A percentile compares a stretch with the other conserved stretches of the same genome.
These are phyloP conservation scores for Cephaloascus fragrans DNA, from an alignment of 805 yeast species.

Conservation along the genomic window DNA sequence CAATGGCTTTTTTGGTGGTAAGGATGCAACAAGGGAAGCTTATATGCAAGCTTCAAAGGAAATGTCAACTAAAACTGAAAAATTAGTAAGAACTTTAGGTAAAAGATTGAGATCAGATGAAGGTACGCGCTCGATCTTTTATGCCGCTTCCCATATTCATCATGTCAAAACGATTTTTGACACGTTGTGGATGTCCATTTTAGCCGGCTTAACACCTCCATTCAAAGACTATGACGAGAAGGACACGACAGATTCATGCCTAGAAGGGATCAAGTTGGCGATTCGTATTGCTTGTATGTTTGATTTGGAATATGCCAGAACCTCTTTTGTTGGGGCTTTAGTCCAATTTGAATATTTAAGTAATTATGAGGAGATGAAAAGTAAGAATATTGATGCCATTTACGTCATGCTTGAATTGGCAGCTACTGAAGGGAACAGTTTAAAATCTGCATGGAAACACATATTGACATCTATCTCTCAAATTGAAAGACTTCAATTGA, in stretches of 20 bases:
- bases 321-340: slow-evolving; percentile 83
- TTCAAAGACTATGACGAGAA: slow-evolving; percentile 80
- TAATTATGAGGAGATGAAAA: slow-evolving; percentile 66
- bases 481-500: slow-evolving; percentile 79
- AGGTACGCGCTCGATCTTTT: slow-evolving; percentile 39
- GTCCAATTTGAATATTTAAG: slow-evolving; percentile 78
- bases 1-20: slow-evolving; percentile 56
- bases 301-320: slow-evolving; percentile 74
- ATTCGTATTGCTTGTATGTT: slow-evolving; percentile 78
- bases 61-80: slow-evolving; percentile 82
- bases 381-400: slow-evolving; percentile 77
- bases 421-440: slow-evolving; percentile 63
- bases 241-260: slow-evolving; percentile 55
- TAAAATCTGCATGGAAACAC: slow-evolving; percentile 77
- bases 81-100: slow-evolving; percentile 61
- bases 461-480: slow-evolving; percentile 78
- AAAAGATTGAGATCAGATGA: slow-evolving; percentile 31
- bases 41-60: slow-evolving; percentile 89
- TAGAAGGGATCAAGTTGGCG: slow-evolving; percentile 81
- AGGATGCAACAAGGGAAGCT: slow-evolving; percentile 69
- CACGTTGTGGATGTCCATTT: slow-evolving; percentile 91
- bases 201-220: slow-evolving; percentile 91
- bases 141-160: slow-evolving; percentile 78
- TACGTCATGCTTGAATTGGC: slow-evolving; percentile 68
- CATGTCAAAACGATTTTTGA: slow-evolving; percentile 92